Evolutionary conservation across 208 protist genomes (phyloP).

Genomic region (Trichomonas tenax): DNA sequence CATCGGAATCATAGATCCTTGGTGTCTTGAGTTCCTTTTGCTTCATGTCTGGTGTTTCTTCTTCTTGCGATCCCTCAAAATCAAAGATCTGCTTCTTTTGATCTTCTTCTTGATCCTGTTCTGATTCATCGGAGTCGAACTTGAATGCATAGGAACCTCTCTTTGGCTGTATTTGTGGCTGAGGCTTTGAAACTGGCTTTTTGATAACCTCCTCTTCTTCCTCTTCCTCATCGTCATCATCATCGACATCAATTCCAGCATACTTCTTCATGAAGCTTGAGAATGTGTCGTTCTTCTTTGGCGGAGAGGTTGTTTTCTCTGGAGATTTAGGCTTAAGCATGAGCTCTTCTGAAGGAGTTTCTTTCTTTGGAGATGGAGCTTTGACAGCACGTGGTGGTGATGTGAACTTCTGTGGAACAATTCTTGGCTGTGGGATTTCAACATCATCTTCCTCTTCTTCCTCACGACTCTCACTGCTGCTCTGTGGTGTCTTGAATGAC

Average conservation of each 20-base stretch:
- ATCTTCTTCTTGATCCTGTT: background rate
- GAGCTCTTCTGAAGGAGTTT: no score
- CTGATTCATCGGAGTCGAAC: no score
- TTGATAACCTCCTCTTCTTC: background rate
- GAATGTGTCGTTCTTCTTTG: background rate
- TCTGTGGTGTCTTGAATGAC: no score
- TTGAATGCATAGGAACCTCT: background rate
- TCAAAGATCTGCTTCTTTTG: background rate
- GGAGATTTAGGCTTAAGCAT: no score
- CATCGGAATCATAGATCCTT: no score
- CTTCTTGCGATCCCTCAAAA: background rate
- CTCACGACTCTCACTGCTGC: no score
- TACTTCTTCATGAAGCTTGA: background rate
- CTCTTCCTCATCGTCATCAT: background rate
- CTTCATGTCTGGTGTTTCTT: background rate
- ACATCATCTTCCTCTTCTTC: background rate
- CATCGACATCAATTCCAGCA: background rate
- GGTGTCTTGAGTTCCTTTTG: no score
- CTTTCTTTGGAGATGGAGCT: no score
- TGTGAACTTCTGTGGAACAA: background rate
- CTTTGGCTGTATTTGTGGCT: no score
- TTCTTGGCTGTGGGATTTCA: background rate
- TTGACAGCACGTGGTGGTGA: no score
- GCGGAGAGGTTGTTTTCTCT: no score
- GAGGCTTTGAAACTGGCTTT: no score